Conservation (phyloP, 345 rosid species). For the Camelina laxa region DNA sequence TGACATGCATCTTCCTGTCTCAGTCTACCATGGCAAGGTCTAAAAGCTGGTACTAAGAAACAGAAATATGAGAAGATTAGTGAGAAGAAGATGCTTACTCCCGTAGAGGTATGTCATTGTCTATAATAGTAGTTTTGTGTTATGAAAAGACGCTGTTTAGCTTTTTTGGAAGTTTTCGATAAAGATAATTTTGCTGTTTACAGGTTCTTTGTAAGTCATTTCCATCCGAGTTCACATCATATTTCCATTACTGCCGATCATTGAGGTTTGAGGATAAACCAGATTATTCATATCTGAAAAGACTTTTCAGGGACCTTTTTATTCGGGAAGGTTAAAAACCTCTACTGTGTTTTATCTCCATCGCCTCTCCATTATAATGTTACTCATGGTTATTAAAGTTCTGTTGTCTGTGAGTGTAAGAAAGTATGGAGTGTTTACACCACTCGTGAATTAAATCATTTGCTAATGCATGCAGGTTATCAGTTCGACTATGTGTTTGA, state of each 20-base stretch:
- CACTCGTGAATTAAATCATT: neutral
- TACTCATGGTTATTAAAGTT: neutral
- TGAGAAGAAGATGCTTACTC: slow-evolving; percentile 89
- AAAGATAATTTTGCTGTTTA: neutral
- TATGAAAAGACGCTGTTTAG: neutral
- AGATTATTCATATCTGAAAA: slow-evolving; percentile 92
- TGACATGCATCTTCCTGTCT: slow-evolving; percentile 16
- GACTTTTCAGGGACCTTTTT: slow-evolving; percentile 89
- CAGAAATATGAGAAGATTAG: slow-evolving; percentile 95
- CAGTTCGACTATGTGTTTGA: slow-evolving; percentile 94
- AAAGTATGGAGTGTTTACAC: neutral
- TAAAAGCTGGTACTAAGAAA: slow-evolving; percentile 93
- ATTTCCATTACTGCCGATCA: slow-evolving; percentile 95
- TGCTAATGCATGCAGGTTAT: slow-evolving; percentile 61
- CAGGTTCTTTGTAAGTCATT: slow-evolving; percentile 91
- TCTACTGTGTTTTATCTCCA: neutral
- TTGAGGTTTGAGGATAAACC: slow-evolving; percentile 95
- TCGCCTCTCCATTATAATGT: neutral
- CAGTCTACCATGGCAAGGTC: slow-evolving; percentile 98
- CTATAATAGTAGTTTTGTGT: neutral
- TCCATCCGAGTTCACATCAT: slow-evolving; percentile 89
- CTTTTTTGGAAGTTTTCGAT: slow-evolving; percentile 11
- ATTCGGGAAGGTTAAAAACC: slow-evolving; percentile 76
- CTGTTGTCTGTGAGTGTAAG: neutral
- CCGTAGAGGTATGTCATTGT: slow-evolving; percentile 66